These are phyloP conservation scores for Collybia nuda DNA, from an alignment of 768 basidiomycete species.

Conservation along the genomic window DNA sequence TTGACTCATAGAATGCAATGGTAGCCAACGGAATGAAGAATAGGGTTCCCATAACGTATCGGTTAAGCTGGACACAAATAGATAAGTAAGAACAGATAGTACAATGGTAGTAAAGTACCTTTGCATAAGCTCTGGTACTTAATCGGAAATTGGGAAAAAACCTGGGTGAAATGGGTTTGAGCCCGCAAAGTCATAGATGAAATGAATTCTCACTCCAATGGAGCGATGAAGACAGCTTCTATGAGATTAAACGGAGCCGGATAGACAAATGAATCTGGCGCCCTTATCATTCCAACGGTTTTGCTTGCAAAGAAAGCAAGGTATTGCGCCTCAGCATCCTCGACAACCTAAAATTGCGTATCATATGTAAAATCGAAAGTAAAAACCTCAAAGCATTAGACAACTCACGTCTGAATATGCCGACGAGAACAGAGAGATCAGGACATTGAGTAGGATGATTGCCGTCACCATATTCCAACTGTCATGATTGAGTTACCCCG, in stretches of 20 bases:
- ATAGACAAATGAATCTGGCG: constrained; percentile 84
- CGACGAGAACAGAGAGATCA: constrained; percentile 94
- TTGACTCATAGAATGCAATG: constrained; percentile 79
- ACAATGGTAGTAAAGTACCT: constrained; percentile 27
- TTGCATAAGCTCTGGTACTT: constrained; percentile 54
- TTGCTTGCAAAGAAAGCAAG: constrained; percentile 89
- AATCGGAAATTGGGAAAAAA: constrained; percentile 44
- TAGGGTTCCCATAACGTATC: constrained; percentile 70
- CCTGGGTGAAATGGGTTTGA: constrained; percentile 21
- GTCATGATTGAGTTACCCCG: neutral
- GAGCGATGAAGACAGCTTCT: constrained; percentile 77
- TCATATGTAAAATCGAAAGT: neutral
- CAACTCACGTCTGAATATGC: constrained; percentile 80
- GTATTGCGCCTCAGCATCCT: constrained; percentile 88
- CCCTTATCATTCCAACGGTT: constrained; percentile 81
- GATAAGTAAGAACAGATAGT: constrained; percentile 1
- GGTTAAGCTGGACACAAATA: constrained; percentile 57
- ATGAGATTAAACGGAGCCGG: constrained; percentile 93
- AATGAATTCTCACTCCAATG: constrained; percentile 69
- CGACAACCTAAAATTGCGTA: constrained; percentile 53
- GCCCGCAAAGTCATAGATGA: neutral
- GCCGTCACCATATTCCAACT: constrained; percentile 86
- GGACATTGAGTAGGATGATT: constrained; percentile 85
- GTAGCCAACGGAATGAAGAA: constrained; percentile 78
- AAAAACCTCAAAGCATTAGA: neutral